Base-by-base conservation (phyloP, 371 early-diverging fungal species). In the Mucor saturninus region DNA sequence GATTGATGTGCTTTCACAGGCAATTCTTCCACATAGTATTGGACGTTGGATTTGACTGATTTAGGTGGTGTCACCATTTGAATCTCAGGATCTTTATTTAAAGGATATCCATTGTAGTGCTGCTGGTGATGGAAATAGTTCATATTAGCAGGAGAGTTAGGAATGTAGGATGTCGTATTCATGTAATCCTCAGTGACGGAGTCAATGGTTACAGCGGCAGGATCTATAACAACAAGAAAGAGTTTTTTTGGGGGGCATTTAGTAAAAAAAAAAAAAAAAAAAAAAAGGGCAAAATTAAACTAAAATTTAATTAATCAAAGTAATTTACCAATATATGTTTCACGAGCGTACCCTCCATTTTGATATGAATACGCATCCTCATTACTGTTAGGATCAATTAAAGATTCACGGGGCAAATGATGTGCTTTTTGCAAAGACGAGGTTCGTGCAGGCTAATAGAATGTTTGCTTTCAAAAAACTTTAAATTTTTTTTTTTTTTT, bases 41-140 rank as follows among this genome's bases (percentile, higher is more conserved):
- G 70, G 14, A 70, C 56, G 59, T 64, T 65, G 10, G 62, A 65
- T 45, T 62, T 65, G 1, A 70, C 66, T 29, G 57, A 52, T 43
- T 64, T 69, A 15, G 70, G 65, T 45, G 57, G 61, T 13, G 37
- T 56, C 32, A 68, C 48, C 26, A 59, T 65, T 57, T 53, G 60
- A 11, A 69, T 65, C 15, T 69, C 62, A 30, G 65, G 65, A 31
- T 56, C 45, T 9, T 43, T 46, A 35, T 38, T 38, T 2, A n/a
- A 29, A 26, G 51, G 11, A 37, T 45, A 26, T 30, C 28, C 14
- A 40, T 42, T 15, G n/a, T 58, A n/a, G 37, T 35, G 28, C 21
- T 53, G 38, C 26, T 52, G 52, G 29, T 42, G 37, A 15, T 55
- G 54, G 31, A 60, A 42, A 43, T 56, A 53, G 29, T 57, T 39